Evolutionary conservation across 805 yeast genomes (phyloP), one percentile per base, ranked within the genome.

Genomic region (Candida piceae): DNA sequence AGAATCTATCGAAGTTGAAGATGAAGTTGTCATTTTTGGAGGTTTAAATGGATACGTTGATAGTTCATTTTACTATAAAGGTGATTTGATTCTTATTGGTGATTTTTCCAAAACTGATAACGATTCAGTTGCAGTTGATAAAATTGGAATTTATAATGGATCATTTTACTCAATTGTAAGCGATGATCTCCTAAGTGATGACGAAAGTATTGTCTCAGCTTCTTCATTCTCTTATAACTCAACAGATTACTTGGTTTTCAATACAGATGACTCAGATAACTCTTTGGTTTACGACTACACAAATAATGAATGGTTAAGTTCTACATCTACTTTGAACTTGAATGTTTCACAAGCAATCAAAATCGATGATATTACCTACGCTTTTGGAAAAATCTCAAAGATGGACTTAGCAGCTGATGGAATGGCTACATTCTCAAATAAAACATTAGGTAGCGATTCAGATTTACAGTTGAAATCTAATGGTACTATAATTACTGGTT

Each of bases 171-270:
- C 72, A 0, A 4, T 34, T 10, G 37, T 23, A 10, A 9, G 16
- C 9, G 22, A 57, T 84, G 53, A 96, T 87, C 8, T 93, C 89
- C 13, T 12, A 7, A 24, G 15, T 21, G 16, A 15, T 4, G 18
- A 15, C 16, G 12, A 10, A 10, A 9, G 17, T 4, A 18, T 74
- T 44, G 31, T 20, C 22, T 38, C 44, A 1, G 31, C 50, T 4
- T 29, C 52, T 3, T 41, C 47, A 2, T 54, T 62, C 38, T 45
- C 66, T 2, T 50, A 71, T 27, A 55, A 67, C 28, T 62, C 53
- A 3, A 49, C 55, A 1, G 70, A 72, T 11, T 75, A 60, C 41
- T 64, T 67, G 39, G 48, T 70, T 0, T 67, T 78, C 38, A 57
- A 58, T 1, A 46, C 57, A 5, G 44, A 51, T 3, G 43, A 49